Percentiles rank a stretch among this genome's conserved stretches.
These are phyloP conservation scores for Deuterostichococcus epilithicus DNA, from an alignment of 139 green algal genomes.

Conservation along the genomic window DNA sequence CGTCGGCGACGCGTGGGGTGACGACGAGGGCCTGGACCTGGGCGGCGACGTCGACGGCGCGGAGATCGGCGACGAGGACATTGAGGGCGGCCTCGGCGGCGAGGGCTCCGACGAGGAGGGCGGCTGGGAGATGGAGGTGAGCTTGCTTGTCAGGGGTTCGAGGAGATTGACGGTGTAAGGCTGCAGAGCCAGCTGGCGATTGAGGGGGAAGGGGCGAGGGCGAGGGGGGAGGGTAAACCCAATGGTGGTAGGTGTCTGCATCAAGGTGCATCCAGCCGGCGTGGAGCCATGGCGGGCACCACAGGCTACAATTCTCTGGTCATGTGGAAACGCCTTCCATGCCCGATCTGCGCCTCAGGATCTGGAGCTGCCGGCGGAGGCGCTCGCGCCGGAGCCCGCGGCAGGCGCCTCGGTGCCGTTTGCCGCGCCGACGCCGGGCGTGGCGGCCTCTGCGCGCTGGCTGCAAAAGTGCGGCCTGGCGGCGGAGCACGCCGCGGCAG, in stretches of 20 bases:
- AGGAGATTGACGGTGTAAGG: background rate
- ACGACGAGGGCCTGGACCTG: constrained; percentile 71
- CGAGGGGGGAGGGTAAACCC: background rate
- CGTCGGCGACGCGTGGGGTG: constrained; percentile 71
- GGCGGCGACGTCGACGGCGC: constrained; percentile 26
- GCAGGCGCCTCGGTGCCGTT: constrained; percentile 52
- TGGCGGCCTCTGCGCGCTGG: constrained; percentile 77
- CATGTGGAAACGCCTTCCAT: no score
- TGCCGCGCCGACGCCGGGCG: constrained; percentile 70
- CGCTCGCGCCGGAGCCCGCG: constrained; percentile 10
- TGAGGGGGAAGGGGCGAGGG: background rate
- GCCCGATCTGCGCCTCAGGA: constrained; percentile 37
- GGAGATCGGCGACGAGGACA: constrained; percentile 26
- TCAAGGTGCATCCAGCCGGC: no score
- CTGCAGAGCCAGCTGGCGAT: background rate
- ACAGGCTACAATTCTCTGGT: no score
- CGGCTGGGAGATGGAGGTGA: constrained; percentile 95
- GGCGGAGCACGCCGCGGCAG: constrained; percentile 81
- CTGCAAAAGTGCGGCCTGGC: constrained; percentile 70
- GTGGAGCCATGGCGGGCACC: no score
- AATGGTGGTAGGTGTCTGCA: background rate
- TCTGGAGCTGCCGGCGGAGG: constrained; percentile 76
- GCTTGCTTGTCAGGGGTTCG: constrained; percentile 16
- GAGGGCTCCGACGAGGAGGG: constrained; percentile 60
- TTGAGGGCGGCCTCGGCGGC: constrained; percentile 28